Conservation (phyloP, 148 eudicot genomes). For the Amaranthus hypochondriacus region DNA sequence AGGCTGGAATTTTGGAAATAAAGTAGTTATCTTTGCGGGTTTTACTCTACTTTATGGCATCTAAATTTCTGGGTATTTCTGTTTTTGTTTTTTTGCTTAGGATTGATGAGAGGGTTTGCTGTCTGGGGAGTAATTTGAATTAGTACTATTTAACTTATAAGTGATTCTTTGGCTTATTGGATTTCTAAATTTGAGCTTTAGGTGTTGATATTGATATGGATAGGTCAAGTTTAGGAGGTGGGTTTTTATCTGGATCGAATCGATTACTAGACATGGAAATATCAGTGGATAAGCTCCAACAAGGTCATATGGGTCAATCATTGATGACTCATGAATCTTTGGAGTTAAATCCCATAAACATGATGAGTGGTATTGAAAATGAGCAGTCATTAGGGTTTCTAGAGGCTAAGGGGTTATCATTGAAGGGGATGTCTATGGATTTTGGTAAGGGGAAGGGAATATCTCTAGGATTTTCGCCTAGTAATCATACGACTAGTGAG, state of each 20-base stretch:
- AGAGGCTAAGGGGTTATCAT: slow-evolving; percentile 33
- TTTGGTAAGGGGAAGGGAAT: slow-evolving; percentile 46
- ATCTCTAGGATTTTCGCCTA: slow-evolving; percentile 21
- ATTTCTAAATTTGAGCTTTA: background rate
- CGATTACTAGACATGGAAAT: slow-evolving; percentile 37
- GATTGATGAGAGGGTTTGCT: slow-evolving; percentile 13
- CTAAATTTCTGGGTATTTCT: slow-evolving; percentile 8
- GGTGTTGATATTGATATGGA: slow-evolving; percentile 27
- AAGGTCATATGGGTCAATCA: slow-evolving; percentile 29
- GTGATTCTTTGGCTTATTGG: background rate
- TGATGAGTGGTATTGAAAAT: slow-evolving; percentile 31
- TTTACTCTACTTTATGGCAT: background rate
- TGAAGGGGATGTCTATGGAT: slow-evolving; percentile 31
- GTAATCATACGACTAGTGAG: slow-evolving; percentile 35
- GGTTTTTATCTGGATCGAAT: slow-evolving; percentile 38
- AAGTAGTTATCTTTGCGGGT: slow-evolving; percentile 4
- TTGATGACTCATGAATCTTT: slow-evolving; percentile 22
- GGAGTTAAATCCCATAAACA: slow-evolving; percentile 27
- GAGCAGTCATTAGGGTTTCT: slow-evolving; percentile 33
- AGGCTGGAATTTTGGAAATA: slow-evolving; percentile 2
- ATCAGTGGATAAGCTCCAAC: slow-evolving; percentile 26
- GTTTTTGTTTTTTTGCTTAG: background rate
- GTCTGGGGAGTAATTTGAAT: slow-evolving; percentile 10
- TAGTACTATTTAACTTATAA: background rate
- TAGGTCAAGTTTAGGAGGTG: slow-evolving; percentile 24